Percentiles rank a stretch among this genome's conserved stretches.
phyloP scores from a whole-genome alignment of 2,329 filamentous ascomycete species.

The Fusarium foetens region DNA sequence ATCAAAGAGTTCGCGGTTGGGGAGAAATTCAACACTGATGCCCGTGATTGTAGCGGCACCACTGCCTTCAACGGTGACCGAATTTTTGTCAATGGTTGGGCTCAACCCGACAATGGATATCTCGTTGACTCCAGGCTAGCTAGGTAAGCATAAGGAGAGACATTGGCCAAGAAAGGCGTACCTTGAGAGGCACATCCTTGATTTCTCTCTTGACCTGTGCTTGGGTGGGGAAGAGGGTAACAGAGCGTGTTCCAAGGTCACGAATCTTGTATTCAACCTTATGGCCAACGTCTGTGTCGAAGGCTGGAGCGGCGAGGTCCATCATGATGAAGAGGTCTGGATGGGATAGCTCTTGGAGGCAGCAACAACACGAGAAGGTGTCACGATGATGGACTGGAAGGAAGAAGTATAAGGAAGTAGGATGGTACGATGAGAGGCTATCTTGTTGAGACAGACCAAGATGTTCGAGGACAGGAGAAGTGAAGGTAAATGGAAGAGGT shows the following conservation, averaged over 20 bases:
- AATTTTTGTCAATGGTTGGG: constrained; percentile 65
- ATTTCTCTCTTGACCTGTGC: constrained; percentile 71
- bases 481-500: background rate
- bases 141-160: background rate
- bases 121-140: constrained; percentile 65
- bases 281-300: constrained; percentile 52
- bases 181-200: constrained; percentile 56
- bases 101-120: constrained; percentile 67
- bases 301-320: background rate
- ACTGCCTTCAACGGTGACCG: constrained; percentile 69
- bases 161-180: constrained; percentile 4
- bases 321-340: background rate
- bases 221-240: constrained; percentile 70
- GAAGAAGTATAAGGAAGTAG: background rate
- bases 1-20: constrained; percentile 64
- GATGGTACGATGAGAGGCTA: background rate
- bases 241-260: constrained; percentile 67
- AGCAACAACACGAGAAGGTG: background rate
- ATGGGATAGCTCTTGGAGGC: background rate
- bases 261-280: constrained; percentile 65
- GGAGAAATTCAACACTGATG: constrained; percentile 68
- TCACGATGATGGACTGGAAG: background rate
- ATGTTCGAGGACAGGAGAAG: background rate
- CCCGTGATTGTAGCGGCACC: constrained; percentile 68
- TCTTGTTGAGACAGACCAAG: background rate